Evolutionary conservation across 2,329 filamentous ascomycete species (phyloP).

Genomic region (Talaromyces funiculosus): DNA sequence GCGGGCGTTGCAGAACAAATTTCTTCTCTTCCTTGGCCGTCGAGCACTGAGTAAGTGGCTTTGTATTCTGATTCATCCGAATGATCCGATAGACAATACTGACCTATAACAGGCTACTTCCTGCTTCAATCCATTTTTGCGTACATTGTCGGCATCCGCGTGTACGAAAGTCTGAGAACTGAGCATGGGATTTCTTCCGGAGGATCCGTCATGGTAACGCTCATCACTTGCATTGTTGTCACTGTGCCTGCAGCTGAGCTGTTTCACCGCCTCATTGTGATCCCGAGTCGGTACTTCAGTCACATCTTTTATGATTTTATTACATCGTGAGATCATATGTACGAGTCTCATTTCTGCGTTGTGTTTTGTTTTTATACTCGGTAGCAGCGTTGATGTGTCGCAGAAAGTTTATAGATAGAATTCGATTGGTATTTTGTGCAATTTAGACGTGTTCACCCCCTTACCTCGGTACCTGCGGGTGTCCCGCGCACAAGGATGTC

Average conservation of each 20-base stretch:
- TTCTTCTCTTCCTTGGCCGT: conserved; percentile 36
- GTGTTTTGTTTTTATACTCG: background rate
- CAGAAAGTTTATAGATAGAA: background rate
- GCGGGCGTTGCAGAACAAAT: conserved; percentile 28
- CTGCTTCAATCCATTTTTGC: conserved; percentile 38
- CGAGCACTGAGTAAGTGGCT: conserved; percentile 40
- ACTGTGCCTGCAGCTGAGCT: conserved; percentile 10
- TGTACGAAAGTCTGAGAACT: background rate
- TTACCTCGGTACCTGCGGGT: background rate
- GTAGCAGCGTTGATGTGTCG: background rate
- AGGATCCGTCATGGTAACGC: conserved; percentile 11
- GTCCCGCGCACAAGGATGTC: background rate
- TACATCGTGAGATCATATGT: background rate
- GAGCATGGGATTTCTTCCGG: background rate
- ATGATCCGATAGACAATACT: background rate
- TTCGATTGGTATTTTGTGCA: background rate
- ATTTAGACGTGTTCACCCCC: background rate
- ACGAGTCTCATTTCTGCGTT: background rate
- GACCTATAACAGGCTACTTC: conserved; percentile 32
- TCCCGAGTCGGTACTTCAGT: conserved; percentile 10
- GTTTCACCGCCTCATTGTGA: conserved; percentile 9
- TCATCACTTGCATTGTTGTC: conserved; percentile 8
- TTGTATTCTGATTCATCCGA: background rate
- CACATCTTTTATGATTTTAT: conserved; percentile 14
- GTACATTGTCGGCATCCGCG: conserved; percentile 37